A percentile compares a stretch with the other conserved stretches of the same genome.
phyloP scores from a whole-genome alignment of 345 rosid species.

The Syzygium jambos region DNA sequence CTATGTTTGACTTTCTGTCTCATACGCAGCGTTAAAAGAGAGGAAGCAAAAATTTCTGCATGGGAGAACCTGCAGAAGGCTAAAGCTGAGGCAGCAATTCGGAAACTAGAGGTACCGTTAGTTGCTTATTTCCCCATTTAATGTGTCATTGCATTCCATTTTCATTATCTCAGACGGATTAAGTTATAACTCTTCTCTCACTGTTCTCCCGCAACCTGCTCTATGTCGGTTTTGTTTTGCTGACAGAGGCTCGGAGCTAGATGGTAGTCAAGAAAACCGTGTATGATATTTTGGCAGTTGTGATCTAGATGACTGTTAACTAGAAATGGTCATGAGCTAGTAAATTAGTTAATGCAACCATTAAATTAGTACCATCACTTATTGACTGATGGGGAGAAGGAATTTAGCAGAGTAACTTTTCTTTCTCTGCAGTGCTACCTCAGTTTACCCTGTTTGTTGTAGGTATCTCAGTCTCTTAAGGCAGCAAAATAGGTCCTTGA shows the following conservation, averaged over 20 bases:
- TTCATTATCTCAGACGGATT: not conserved
- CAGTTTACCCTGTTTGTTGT: not conserved
- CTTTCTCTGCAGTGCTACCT: not conserved
- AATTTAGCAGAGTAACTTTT: not conserved
- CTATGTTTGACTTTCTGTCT: not conserved
- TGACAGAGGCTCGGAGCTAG: not conserved
- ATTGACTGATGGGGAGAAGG: not conserved
- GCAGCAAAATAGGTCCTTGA: not conserved
- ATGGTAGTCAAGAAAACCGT: not conserved
- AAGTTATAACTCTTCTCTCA: not conserved
- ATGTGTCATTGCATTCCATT: not conserved
- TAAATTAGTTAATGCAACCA: not conserved
- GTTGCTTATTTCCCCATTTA: not conserved
- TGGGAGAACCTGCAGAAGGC: slow-evolving; percentile 99
- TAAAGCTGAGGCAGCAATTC: slow-evolving; percentile 88
- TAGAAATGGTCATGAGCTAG: not conserved
- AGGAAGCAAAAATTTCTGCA: slow-evolving; percentile 83
- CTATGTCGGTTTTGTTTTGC: not conserved
- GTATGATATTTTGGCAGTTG: not conserved
- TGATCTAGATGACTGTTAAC: not conserved
- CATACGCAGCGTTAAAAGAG: slow-evolving; percentile 51
- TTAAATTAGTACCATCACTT: not conserved
- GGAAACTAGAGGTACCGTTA: slow-evolving; percentile 81
- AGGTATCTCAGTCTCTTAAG: not conserved
- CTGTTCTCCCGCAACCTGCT: not conserved